These are phyloP conservation scores for Hanseniaspora hatyaiensis DNA, from an alignment of 805 yeast genomes.

Conservation along the genomic window DNA sequence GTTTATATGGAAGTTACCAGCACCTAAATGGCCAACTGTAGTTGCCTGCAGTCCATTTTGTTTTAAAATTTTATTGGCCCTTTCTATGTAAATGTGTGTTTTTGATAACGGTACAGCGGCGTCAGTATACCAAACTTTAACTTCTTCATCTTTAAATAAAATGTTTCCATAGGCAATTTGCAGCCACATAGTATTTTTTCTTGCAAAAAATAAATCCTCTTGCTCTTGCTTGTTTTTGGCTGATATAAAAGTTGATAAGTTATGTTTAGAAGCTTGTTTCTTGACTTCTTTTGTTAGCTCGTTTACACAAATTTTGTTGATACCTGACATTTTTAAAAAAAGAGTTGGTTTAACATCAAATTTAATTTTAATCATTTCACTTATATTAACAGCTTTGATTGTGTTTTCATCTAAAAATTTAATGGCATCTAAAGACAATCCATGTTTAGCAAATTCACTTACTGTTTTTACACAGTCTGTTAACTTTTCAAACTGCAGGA, in stretches of 20 bases:
- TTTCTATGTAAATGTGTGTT: constrained; percentile 46
- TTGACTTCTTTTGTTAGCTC: constrained; percentile 41
- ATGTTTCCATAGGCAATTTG: constrained; percentile 53
- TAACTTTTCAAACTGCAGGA: constrained; percentile 55
- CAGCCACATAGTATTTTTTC: constrained; percentile 68
- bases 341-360: constrained; percentile 65
- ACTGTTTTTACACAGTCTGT: constrained; percentile 63
- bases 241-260: constrained; percentile 32
- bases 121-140: constrained; percentile 79
- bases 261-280: constrained; percentile 35
- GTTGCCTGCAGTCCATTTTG: constrained; percentile 49
- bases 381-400: constrained; percentile 59
- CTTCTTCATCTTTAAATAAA: constrained; percentile 38
- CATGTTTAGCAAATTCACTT: constrained; percentile 50
- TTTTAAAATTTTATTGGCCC: constrained; percentile 52
- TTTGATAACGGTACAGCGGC: constrained; percentile 79
- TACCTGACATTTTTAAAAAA: constrained; percentile 64
- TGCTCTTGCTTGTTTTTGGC: constrained; percentile 57
- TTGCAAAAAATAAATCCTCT: constrained; percentile 68
- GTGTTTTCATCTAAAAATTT: constrained; percentile 64
- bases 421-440: constrained; percentile 65
- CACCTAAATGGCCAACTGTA: constrained; percentile 81
- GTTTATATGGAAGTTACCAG: constrained; percentile 83
- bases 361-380: constrained; percentile 42
- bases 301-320: constrained; percentile 38